A percentile compares a stretch with the other conserved stretches of the same genome.
Evolutionary conservation across 768 basidiomycete species (phyloP).

Genomic region (Phylloporus scabripes): DNA sequence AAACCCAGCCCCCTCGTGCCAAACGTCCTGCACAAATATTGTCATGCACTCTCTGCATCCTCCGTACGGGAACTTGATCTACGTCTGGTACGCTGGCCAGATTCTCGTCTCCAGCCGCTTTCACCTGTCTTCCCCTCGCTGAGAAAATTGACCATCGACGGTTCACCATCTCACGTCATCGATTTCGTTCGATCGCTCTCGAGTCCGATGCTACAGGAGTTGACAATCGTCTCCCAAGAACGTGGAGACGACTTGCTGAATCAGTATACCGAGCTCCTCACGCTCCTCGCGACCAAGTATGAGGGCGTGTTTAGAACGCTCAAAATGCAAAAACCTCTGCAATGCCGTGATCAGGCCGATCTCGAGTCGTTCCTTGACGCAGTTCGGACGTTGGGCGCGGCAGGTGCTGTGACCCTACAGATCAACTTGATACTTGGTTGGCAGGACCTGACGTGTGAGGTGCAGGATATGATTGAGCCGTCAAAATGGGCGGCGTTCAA

Average conservation of each 20-base stretch:
- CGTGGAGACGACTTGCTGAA: conserved; percentile 6
- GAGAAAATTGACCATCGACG: conserved; percentile 19
- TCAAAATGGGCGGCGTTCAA: conserved; percentile 15
- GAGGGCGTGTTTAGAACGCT: conserved; percentile 16
- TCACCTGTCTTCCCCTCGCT: conserved; percentile 21
- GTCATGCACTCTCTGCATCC: conserved; percentile 18
- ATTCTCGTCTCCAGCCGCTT: conserved; percentile 11
- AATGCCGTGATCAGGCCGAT: conserved; percentile 11
- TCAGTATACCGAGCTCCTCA: conserved; percentile 16
- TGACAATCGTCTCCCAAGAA: conserved; percentile 17
- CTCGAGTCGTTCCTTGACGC: conserved; percentile 15
- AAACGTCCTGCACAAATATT: conserved; percentile 24
- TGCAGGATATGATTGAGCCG: conserved; percentile 18
- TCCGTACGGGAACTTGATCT: conserved; percentile 18
- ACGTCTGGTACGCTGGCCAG: conserved; percentile 22
- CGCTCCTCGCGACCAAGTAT: conserved; percentile 21
- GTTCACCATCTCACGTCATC: conserved; percentile 15
- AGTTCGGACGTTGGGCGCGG: conserved; percentile 11
- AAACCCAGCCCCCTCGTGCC: conserved; percentile 20
- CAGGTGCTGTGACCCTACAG: conserved; percentile 11
- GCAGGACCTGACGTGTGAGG: conserved; percentile 15
- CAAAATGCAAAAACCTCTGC: conserved; percentile 15
- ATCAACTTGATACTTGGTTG: conserved; percentile 15
- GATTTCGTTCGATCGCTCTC: conserved; percentile 20
- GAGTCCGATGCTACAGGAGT: conserved; percentile 14